Evolutionary conservation across 2,329 filamentous ascomycete genomes (phyloP).

Genomic region (Aspergillus thermomutatus): DNA sequence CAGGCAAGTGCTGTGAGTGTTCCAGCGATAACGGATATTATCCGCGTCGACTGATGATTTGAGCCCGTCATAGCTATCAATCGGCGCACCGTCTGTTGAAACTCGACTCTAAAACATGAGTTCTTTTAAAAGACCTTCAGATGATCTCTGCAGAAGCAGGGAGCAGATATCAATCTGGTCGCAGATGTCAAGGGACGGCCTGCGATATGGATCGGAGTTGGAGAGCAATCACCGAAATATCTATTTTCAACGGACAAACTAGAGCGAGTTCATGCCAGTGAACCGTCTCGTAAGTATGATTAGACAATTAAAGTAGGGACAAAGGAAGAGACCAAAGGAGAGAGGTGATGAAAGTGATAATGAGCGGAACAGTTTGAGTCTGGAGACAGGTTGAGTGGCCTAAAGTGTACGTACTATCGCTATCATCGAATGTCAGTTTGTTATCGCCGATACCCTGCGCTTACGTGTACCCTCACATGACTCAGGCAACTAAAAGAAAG

Average conservation of each 20-base stretch:
- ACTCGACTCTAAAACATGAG: not conserved
- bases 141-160: not conserved
- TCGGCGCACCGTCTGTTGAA: slow-evolving; percentile 1
- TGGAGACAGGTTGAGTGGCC: not conserved
- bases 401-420: not conserved
- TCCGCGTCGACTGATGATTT: slow-evolving; percentile 52
- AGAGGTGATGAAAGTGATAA: not conserved
- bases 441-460: not conserved
- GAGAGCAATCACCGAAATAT: not conserved
- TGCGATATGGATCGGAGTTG: not conserved
- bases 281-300: not conserved
- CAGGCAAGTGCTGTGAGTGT: slow-evolving; percentile 83
- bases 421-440: not conserved
- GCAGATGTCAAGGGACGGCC: not conserved
- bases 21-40: slow-evolving; percentile 80
- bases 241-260: not conserved
- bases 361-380: not conserved
- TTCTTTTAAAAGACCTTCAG: not conserved
- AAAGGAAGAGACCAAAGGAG: not conserved
- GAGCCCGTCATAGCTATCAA: slow-evolving; percentile 24
- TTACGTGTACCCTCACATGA: not conserved
- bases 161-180: not conserved
- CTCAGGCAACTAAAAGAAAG: not conserved
- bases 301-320: not conserved
- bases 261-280: not conserved